Conservation (phyloP, 495 filamentous ascomycete genomes). For the Rhizodiscina lignyota region DNA sequence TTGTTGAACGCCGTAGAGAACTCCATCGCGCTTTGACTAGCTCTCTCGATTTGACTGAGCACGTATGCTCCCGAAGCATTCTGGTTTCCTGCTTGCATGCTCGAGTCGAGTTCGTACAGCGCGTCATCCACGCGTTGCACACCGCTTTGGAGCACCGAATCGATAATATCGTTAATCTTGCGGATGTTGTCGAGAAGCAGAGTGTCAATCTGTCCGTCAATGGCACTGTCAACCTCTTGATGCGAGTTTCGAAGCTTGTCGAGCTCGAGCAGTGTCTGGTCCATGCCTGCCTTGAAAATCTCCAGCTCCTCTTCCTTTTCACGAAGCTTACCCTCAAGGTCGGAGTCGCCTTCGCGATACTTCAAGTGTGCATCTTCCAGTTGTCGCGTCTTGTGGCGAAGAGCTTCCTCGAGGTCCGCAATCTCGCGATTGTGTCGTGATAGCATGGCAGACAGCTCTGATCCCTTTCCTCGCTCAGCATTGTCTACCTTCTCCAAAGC, state of each 20-base stretch:
- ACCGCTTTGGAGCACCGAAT: constrained; percentile 86
- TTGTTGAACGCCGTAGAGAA: constrained; percentile 97
- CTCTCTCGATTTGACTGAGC: constrained; percentile 92
- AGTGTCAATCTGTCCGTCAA: constrained; percentile 83
- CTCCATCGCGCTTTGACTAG: constrained; percentile 81
- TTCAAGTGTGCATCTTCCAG: constrained; percentile 71
- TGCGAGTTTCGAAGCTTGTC: constrained; percentile 56
- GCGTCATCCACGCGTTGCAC: constrained; percentile 93
- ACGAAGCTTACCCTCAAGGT: constrained; percentile 64
- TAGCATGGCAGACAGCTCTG: constrained; percentile 83
- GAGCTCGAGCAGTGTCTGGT: constrained; percentile 78
- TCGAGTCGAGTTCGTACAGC: constrained; percentile 88
- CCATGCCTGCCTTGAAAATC: constrained; percentile 92
- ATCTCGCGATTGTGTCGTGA: constrained; percentile 94
- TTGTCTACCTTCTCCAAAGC: constrained; percentile 88
- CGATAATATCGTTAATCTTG: constrained; percentile 95
- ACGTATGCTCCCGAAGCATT: constrained; percentile 94
- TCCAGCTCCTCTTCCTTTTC: constrained; percentile 97
- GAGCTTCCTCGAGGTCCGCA: constrained; percentile 83
- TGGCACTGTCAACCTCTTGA: constrained; percentile 59
- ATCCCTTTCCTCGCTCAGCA: constrained; percentile 78
- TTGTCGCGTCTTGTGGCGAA: constrained; percentile 73
- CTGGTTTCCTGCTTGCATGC: constrained; percentile 97
- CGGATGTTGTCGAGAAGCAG: constrained; percentile 68
- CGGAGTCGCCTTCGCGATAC: constrained; percentile 62